A percentile compares a stretch with the other conserved stretches of the same genome.
Conservation (phyloP, 2,329 filamentous ascomycete species). For the Colletotrichum liaoningense region DNA sequence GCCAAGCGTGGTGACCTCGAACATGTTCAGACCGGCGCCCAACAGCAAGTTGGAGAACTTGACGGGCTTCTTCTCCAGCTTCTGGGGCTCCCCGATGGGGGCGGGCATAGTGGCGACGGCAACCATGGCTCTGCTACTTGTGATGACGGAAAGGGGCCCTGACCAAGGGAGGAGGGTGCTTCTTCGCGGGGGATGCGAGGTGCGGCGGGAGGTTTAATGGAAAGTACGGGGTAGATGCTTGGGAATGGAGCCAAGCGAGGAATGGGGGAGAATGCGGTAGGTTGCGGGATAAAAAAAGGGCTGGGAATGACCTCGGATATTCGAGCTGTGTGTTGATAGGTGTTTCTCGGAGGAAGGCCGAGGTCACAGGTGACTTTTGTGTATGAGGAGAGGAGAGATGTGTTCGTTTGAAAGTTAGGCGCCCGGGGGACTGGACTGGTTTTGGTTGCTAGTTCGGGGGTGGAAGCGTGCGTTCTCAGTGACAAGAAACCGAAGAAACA, state of each 20-base stretch:
- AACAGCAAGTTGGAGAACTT: conserved; percentile 99
- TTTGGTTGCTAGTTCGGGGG: background rate
- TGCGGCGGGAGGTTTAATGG: conserved; percentile 30
- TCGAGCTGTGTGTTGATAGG: conserved; percentile 25
- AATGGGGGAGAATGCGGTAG: conserved; percentile 22
- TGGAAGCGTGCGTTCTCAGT: conserved; percentile 8
- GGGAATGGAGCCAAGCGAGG: conserved; percentile 14
- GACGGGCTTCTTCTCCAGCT: conserved; percentile 98
- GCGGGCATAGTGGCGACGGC: conserved; percentile 65
- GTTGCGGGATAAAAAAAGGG: conserved; percentile 31
- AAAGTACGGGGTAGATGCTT: conserved; percentile 22
- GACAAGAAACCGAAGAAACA: background rate
- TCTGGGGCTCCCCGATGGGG: conserved; percentile 58
- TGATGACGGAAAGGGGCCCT: conserved; percentile 78
- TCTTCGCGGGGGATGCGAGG: conserved; percentile 71
- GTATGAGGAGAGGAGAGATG: background rate
- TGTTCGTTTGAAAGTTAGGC: conserved; percentile 2
- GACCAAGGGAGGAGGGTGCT: conserved; percentile 97
- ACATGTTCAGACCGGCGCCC: conserved; percentile 94
- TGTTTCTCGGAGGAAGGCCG: conserved; percentile 30
- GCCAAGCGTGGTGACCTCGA: conserved; percentile 78
- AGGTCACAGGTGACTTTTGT: conserved; percentile 7
- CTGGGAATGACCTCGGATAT: conserved; percentile 34
- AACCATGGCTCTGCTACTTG: conserved; percentile 68
- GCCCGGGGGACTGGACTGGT: conserved; percentile 18